A percentile compares a stretch with the other conserved stretches of the same genome.
Evolutionary conservation across 2,329 filamentous ascomycete species (phyloP).

Genomic region (Exophiala phaeomuriformis): DNA sequence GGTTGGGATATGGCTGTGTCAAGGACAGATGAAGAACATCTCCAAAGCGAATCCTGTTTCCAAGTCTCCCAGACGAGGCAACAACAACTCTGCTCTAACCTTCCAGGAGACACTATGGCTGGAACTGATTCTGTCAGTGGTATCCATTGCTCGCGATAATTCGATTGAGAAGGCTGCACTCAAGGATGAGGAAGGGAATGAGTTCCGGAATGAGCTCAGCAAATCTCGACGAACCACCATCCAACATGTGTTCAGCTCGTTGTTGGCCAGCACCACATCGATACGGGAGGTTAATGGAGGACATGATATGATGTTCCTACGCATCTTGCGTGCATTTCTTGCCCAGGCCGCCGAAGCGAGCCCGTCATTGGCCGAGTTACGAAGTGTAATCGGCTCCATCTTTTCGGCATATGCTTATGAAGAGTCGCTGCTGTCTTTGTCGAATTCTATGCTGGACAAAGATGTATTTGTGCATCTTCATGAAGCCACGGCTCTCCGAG

Average conservation of each 20-base stretch:
- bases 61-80: conserved; percentile 42
- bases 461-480: conserved; percentile 80
- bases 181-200: conserved; percentile 3
- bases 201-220: conserved; percentile 44
- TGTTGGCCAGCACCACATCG: conserved; percentile 66
- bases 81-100: conserved; percentile 43
- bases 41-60: conserved; percentile 30
- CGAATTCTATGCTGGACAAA: conserved; percentile 78
- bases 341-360: conserved; percentile 72
- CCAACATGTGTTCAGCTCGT: conserved; percentile 81
- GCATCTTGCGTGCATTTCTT: conserved; percentile 81
- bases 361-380: conserved; percentile 78
- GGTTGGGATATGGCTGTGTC: conserved; percentile 93
- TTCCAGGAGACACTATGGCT: conserved; percentile 60
- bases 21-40: conserved; percentile 58
- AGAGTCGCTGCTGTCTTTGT: conserved; percentile 75
- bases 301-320: conserved; percentile 68
- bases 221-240: conserved; percentile 68
- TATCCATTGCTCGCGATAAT: conserved; percentile 58
- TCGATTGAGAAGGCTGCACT: conserved; percentile 29
- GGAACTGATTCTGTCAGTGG: conserved; percentile 56
- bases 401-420: conserved; percentile 96
- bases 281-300: conserved; percentile 30
- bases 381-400: conserved; percentile 76
- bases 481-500: conserved; percentile 64